Evolutionary conservation across 1,284 basidiomycete species (phyloP).

Genomic region (Ustilago trichophora): DNA sequence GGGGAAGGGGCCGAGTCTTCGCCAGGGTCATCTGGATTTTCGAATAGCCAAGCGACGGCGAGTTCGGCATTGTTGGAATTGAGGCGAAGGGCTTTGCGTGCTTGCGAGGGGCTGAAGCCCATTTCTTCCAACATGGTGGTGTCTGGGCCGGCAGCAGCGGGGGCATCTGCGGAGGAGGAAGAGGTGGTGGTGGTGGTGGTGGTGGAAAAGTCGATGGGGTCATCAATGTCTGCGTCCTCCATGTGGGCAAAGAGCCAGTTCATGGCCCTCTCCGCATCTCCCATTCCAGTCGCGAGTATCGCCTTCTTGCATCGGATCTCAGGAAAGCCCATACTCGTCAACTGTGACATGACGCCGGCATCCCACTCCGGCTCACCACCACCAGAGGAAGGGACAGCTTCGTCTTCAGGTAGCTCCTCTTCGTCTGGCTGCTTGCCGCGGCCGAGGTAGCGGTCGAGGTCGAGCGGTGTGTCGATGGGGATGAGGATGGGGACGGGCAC

Average conservation of each 20-base stretch:
- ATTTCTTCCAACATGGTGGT: slow-evolving; percentile 80
- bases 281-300: slow-evolving; percentile 80
- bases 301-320: slow-evolving; percentile 69
- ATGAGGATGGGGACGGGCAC: slow-evolving; percentile 88
- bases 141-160: too few species aligned
- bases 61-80: slow-evolving; percentile 83
- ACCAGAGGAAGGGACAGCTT: background rate
- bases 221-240: slow-evolving; percentile 92
- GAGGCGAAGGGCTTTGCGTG: slow-evolving; percentile 84
- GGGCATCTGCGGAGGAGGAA: too few species aligned
- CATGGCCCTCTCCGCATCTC: slow-evolving; percentile 84
- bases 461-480: slow-evolving; percentile 71
- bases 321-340: slow-evolving; percentile 62
- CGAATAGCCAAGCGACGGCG: slow-evolving; percentile 97
- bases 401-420: slow-evolving; percentile 75
- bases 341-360: slow-evolving; percentile 51
- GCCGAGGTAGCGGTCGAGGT: slow-evolving; percentile 78
- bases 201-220: slow-evolving; percentile 72
- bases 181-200: slow-evolving; percentile 2
- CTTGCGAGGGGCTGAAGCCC: slow-evolving; percentile 88
- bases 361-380: slow-evolving; percentile 41
- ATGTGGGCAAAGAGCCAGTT: slow-evolving; percentile 94
- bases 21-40: slow-evolving; percentile 85
- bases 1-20: slow-evolving; percentile 68
- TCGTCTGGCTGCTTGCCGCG: slow-evolving; percentile 80